Conservation (phyloP, 2,329 filamentous ascomycete species). For the Phaeophleospora eucalypticola region DNA sequence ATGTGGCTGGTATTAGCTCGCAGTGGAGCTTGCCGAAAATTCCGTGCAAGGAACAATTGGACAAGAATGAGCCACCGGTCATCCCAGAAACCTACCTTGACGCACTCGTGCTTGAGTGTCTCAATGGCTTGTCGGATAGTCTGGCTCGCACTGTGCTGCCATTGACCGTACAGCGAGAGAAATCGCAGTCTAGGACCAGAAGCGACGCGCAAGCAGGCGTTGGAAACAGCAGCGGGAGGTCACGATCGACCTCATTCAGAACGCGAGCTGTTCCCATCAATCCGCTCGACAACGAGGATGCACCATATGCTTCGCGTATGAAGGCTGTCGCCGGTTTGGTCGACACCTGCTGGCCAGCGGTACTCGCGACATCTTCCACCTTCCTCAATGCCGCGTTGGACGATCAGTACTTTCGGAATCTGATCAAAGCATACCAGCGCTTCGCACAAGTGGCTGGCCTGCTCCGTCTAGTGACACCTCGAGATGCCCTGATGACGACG, state of each 20-base stretch:
- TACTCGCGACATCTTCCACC: slow-evolving; percentile 90
- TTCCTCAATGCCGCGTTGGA: slow-evolving; percentile 91
- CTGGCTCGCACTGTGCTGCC: slow-evolving; percentile 91
- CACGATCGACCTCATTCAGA: slow-evolving; percentile 63
- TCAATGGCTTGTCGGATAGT: slow-evolving; percentile 85
- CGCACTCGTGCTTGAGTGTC: slow-evolving; percentile 79
- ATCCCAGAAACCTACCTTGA: slow-evolving; percentile 94
- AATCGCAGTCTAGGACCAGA: slow-evolving; percentile 38
- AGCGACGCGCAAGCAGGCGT: slow-evolving; percentile 3
- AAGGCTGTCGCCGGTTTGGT: slow-evolving; percentile 76
- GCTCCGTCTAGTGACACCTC: slow-evolving; percentile 74
- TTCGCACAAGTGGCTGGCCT: slow-evolving; percentile 92
- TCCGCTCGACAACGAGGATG: slow-evolving; percentile 69
- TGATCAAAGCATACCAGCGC: slow-evolving; percentile 91
- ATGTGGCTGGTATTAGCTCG: slow-evolving; percentile 71
- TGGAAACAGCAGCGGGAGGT: slow-evolving; percentile 22
- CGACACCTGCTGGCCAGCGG: slow-evolving; percentile 90
- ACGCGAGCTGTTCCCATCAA: slow-evolving; percentile 78
- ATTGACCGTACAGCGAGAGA: slow-evolving; percentile 76
- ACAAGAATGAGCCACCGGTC: slow-evolving; percentile 78
- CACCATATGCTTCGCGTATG: slow-evolving; percentile 67
- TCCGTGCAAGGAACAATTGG: slow-evolving; percentile 87
- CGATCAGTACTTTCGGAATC: slow-evolving; percentile 84
- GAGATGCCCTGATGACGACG: slow-evolving; percentile 92
- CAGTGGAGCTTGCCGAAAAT: slow-evolving; percentile 88